phyloP scores from a whole-genome alignment of 2,329 filamentous ascomycete species.

The Aureobasidium sp. region DNA sequence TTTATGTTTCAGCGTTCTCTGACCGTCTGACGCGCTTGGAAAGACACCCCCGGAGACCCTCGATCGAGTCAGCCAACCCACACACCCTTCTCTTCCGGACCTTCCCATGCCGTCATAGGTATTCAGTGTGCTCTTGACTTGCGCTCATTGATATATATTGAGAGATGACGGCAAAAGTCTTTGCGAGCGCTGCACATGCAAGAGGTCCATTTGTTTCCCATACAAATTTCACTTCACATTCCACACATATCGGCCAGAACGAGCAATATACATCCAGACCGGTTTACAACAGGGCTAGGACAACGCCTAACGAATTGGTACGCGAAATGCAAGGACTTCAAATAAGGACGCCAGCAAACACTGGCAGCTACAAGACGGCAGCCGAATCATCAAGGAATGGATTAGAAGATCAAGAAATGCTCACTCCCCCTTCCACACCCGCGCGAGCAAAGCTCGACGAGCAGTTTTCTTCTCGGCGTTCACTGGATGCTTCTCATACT shows the following conservation, averaged over 20 bases:
- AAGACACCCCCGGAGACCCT: neutral
- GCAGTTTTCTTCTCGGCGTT: neutral
- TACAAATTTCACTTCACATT: slow-evolving; percentile 6
- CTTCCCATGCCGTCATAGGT: slow-evolving; percentile 10
- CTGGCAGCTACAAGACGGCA: neutral
- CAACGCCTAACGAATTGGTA: neutral
- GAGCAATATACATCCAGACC: slow-evolving; percentile 4
- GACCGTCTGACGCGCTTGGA: neutral
- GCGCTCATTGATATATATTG: neutral
- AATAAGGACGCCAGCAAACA: neutral
- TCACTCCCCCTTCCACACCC: slow-evolving; percentile 11
- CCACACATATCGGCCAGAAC: neutral
- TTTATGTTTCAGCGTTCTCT: slow-evolving; percentile 6
- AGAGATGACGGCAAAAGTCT: neutral
- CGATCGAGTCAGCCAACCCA: slow-evolving; percentile 9
- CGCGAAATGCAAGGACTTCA: slow-evolving; percentile 10
- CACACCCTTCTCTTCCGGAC: slow-evolving; percentile 1
- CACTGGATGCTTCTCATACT: slow-evolving; percentile 1
- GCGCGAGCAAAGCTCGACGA: neutral
- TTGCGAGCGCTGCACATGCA: neutral
- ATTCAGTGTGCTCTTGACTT: neutral
- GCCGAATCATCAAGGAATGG: neutral
- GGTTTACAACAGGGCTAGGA: neutral
- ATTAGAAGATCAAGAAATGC: neutral
- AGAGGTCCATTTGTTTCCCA: neutral